These are phyloP conservation scores for Saxophila tyrrhenica DNA, from an alignment of 495 filamentous ascomycete genomes.

Conservation along the genomic window DNA sequence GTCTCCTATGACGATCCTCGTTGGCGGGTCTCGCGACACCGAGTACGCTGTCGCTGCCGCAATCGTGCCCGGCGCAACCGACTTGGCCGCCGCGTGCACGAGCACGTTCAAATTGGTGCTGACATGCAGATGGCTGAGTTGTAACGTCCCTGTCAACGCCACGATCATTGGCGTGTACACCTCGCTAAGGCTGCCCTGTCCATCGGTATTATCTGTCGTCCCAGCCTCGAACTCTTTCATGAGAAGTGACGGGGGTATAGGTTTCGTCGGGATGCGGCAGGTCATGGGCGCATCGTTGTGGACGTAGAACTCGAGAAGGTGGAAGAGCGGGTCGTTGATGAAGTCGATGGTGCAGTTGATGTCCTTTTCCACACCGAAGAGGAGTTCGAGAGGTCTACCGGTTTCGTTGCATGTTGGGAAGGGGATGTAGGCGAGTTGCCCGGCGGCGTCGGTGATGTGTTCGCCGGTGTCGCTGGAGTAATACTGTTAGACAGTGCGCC, in stretches of 20 bases:
- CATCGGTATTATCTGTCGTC: slow-evolving; percentile 12
- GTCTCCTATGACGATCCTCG: slow-evolving; percentile 75
- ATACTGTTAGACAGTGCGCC: neutral
- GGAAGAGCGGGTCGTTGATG: slow-evolving; percentile 82
- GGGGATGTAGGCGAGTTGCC: slow-evolving; percentile 86
- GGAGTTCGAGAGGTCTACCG: slow-evolving; percentile 62
- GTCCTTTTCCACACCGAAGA: slow-evolving; percentile 71
- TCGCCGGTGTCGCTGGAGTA: slow-evolving; percentile 11
- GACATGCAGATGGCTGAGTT: slow-evolving; percentile 83
- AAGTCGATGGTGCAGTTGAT: slow-evolving; percentile 85
- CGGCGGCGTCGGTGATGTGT: slow-evolving; percentile 66
- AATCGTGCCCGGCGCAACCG: slow-evolving; percentile 51
- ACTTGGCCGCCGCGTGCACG: slow-evolving; percentile 54
- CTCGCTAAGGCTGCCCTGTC: slow-evolving; percentile 24
- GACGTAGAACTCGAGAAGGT: slow-evolving; percentile 96
- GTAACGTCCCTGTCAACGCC: slow-evolving; percentile 76
- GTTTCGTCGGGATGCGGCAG: slow-evolving; percentile 78
- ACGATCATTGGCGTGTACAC: slow-evolving; percentile 62
- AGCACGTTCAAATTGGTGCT: slow-evolving; percentile 79
- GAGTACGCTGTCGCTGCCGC: slow-evolving; percentile 79
- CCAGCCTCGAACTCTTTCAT: slow-evolving; percentile 13
- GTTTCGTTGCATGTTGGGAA: slow-evolving; percentile 93
- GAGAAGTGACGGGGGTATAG: slow-evolving; percentile 32
- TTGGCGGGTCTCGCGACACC: slow-evolving; percentile 44
- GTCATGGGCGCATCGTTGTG: slow-evolving; percentile 90